Evolutionary conservation across 768 basidiomycete genomes (phyloP).

Genomic region (Sistotremastrum niveocremeum): DNA sequence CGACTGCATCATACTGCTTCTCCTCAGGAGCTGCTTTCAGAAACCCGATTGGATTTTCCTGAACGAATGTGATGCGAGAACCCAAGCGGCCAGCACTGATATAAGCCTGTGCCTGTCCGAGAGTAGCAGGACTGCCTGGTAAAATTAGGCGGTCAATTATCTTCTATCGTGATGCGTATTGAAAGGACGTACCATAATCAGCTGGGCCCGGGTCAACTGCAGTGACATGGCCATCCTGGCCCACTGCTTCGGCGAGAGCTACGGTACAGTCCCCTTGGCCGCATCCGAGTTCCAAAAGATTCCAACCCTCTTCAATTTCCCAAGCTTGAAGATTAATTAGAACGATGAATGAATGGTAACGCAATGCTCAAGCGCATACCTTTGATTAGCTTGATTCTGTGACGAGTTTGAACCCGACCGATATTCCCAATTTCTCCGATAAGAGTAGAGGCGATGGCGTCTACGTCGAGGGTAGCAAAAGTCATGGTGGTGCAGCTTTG

Average conservation of each 20-base stretch:
- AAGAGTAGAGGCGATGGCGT: too few relatives aligned
- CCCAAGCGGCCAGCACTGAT: slow-evolving; percentile 18
- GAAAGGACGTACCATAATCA: slow-evolving; percentile 19
- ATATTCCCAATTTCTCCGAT: too few relatives aligned
- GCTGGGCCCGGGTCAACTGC: slow-evolving; percentile 26
- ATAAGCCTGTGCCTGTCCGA: slow-evolving; percentile 23
- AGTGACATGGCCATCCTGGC: slow-evolving; percentile 21
- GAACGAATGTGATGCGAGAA: slow-evolving; percentile 21
- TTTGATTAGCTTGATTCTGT: too few relatives aligned
- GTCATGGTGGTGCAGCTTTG: too few relatives aligned
- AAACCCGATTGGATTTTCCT: slow-evolving; percentile 18
- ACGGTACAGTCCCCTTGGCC: slow-evolving; percentile 29
- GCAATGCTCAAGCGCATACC: too few relatives aligned
- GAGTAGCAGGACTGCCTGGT: slow-evolving; percentile 22
- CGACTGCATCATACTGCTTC: slow-evolving; percentile 18
- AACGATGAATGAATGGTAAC: too few relatives aligned
- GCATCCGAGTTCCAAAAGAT: slow-evolving; percentile 27
- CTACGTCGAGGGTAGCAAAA: too few relatives aligned
- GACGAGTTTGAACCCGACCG: too few relatives aligned
- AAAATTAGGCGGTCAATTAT: neutral
- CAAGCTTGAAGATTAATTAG: slow-evolving; percentile 3
- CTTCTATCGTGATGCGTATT: neutral
- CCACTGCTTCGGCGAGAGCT: slow-evolving; percentile 22
- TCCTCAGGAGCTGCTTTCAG: slow-evolving; percentile 8
- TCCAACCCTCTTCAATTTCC: slow-evolving; percentile 16